Evolutionary conservation across 2,329 filamentous ascomycete genomes (phyloP).

Genomic region (Davidsoniella australis): DNA sequence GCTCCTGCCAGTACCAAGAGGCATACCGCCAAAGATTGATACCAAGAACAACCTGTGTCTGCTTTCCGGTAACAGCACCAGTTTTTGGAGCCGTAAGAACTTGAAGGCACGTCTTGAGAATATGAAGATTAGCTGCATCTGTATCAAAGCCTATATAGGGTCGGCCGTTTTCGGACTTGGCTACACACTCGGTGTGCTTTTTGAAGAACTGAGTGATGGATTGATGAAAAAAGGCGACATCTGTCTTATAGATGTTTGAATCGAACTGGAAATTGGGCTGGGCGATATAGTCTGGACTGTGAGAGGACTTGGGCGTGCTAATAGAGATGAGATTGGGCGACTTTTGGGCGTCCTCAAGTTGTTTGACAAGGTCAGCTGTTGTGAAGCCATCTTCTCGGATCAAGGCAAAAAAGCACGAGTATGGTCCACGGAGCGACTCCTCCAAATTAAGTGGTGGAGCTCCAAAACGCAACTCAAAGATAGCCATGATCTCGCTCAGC

Average conservation of each 20-base stretch:
- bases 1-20: slow-evolving; percentile 29
- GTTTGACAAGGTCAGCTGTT: slow-evolving; percentile 24
- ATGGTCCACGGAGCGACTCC: slow-evolving; percentile 27
- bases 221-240: slow-evolving; percentile 22
- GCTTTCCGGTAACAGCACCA: background rate
- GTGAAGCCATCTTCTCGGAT: slow-evolving; percentile 27
- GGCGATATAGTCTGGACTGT: slow-evolving; percentile 19
- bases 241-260: slow-evolving; percentile 25
- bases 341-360: slow-evolving; percentile 18
- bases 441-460: slow-evolving; percentile 25
- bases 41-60: slow-evolving; percentile 5
- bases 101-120: slow-evolving; percentile 23
- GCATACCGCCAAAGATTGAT: slow-evolving; percentile 20
- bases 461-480: slow-evolving; percentile 26
- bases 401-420: slow-evolving; percentile 29
- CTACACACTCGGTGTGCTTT: slow-evolving; percentile 7
- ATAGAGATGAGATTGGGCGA: slow-evolving; percentile 4
- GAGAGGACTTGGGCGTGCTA: slow-evolving; percentile 17
- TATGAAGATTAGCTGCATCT: slow-evolving; percentile 20
- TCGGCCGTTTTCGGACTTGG: slow-evolving; percentile 4
- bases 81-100: slow-evolving; percentile 22
- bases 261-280: slow-evolving; percentile 23
- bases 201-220: slow-evolving; percentile 15
- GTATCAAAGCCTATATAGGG: slow-evolving; percentile 22
- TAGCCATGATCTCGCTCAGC: slow-evolving; percentile 27